phyloP scores from a whole-genome alignment of 805 yeast species.

The Wickerhamiella bombiphila region DNA sequence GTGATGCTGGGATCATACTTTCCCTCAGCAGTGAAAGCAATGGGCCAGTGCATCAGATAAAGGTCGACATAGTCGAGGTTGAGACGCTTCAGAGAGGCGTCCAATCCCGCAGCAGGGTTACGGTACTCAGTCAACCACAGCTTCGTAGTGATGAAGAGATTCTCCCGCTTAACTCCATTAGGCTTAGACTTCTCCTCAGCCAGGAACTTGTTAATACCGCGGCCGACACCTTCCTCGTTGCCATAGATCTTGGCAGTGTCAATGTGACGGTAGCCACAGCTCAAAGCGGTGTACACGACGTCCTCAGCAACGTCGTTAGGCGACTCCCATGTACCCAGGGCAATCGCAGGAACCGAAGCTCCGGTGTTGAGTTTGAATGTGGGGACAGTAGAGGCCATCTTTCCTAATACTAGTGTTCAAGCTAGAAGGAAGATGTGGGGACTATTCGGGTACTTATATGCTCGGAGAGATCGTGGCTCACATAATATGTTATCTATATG shows the following conservation, averaged over 20 bases:
- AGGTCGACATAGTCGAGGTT: slow-evolving; percentile 50
- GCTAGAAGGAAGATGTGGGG: too few species aligned
- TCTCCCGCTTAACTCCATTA: slow-evolving; percentile 31
- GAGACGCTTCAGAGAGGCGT: slow-evolving; percentile 36
- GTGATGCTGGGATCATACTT: slow-evolving; percentile 15
- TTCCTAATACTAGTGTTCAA: too few species aligned
- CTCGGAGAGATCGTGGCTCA: too few species aligned
- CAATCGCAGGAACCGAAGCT: slow-evolving; percentile 46
- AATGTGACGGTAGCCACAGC: slow-evolving; percentile 54
- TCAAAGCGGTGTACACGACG: slow-evolving; percentile 46
- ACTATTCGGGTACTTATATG: too few species aligned
- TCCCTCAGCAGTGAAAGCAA: slow-evolving; percentile 19
- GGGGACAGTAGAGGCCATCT: slow-evolving; percentile 14
- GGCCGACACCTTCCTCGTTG: slow-evolving; percentile 55
- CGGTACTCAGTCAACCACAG: slow-evolving; percentile 32
- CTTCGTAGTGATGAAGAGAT: slow-evolving; percentile 51
- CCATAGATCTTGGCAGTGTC: slow-evolving; percentile 62
- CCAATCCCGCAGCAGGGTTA: slow-evolving; percentile 34
- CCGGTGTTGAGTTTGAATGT: slow-evolving; percentile 43
- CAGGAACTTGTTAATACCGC: slow-evolving; percentile 25
- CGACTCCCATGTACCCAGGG: slow-evolving; percentile 53
- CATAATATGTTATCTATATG: too few species aligned
- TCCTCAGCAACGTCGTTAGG: slow-evolving; percentile 30
- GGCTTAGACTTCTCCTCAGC: slow-evolving; percentile 17
- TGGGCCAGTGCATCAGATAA: slow-evolving; percentile 57